These are phyloP conservation scores for Beauveria sp. DNA, from an alignment of 2,329 filamentous ascomycete genomes.

Conservation along the genomic window DNA sequence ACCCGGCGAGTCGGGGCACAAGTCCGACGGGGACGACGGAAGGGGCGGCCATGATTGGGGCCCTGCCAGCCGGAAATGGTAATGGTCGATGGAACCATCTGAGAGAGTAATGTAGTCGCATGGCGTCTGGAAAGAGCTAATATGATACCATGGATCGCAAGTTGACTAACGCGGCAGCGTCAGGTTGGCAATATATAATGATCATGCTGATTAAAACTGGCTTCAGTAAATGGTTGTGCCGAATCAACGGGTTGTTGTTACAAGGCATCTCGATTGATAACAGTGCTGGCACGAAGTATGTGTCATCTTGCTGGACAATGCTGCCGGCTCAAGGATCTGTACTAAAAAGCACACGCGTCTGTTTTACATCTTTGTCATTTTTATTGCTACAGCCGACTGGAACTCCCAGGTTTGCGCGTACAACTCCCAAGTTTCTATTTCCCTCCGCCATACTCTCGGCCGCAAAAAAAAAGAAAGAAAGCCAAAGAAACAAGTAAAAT, in stretches of 20 bases:
- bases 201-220: too few species aligned
- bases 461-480: neutral
- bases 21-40: constrained; percentile 35
- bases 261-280: too few species aligned
- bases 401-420: neutral
- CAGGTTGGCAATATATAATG: too few species aligned
- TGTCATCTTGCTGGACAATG: too few species aligned
- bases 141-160: neutral
- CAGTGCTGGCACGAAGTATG: too few species aligned
- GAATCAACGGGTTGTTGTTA: too few species aligned
- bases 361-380: neutral
- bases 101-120: constrained; percentile 25
- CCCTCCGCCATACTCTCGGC: neutral
- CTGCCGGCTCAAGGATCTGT: too few species aligned
- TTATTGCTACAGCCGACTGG: constrained; percentile 5
- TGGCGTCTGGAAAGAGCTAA: neutral
- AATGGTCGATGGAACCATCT: constrained; percentile 39
- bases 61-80: constrained; percentile 22
- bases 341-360: neutral
- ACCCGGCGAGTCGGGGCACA: constrained; percentile 39
- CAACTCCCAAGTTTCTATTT: neutral
- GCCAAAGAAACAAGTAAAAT: neutral
- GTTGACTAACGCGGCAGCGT: too few species aligned
- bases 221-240: too few species aligned
- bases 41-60: constrained; percentile 17